These are phyloP conservation scores for Protomyces pachydermus DNA, from an alignment of 1,139 yeast species.

Conservation along the genomic window DNA sequence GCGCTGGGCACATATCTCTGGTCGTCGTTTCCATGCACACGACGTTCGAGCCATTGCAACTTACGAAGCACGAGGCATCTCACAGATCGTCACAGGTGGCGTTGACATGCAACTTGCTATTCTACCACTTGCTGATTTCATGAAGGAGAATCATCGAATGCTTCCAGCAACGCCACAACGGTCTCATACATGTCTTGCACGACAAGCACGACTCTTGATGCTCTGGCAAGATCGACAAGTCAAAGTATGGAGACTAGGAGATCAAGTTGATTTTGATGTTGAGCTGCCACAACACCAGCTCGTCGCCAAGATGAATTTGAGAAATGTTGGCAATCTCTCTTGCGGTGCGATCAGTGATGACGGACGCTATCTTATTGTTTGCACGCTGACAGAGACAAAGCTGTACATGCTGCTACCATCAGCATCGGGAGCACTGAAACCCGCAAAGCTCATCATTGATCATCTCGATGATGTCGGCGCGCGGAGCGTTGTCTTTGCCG, in stretches of 20 bases:
- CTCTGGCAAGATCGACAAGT: conserved; percentile 81
- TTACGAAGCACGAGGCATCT: conserved; percentile 49
- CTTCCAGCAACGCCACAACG: conserved; percentile 58
- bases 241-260: conserved; percentile 69
- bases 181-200: conserved; percentile 53
- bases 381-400: conserved; percentile 64
- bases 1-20: conserved; percentile 77
- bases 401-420: conserved; percentile 50
- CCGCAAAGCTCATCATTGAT: conserved; percentile 36
- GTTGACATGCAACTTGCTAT: conserved; percentile 77
- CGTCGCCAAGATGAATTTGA: conserved; percentile 57
- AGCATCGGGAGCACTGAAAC: conserved; percentile 4
- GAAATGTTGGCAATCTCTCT: conserved; percentile 78
- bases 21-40: conserved; percentile 78
- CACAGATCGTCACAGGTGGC: conserved; percentile 43
- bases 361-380: conserved; percentile 64
- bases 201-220: conserved; percentile 50
- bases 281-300: conserved; percentile 23
- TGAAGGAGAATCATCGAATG: conserved; percentile 69
- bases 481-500: conserved; percentile 44
- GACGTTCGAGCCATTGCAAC: conserved; percentile 78
- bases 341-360: conserved; percentile 62
- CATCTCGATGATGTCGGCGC: conserved; percentile 54
- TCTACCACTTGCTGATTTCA: conserved; percentile 62
- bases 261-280: conserved; percentile 28